These are phyloP conservation scores for Calonectria henricotiae DNA, from an alignment of 2,329 filamentous ascomycete species.

Conservation along the genomic window DNA sequence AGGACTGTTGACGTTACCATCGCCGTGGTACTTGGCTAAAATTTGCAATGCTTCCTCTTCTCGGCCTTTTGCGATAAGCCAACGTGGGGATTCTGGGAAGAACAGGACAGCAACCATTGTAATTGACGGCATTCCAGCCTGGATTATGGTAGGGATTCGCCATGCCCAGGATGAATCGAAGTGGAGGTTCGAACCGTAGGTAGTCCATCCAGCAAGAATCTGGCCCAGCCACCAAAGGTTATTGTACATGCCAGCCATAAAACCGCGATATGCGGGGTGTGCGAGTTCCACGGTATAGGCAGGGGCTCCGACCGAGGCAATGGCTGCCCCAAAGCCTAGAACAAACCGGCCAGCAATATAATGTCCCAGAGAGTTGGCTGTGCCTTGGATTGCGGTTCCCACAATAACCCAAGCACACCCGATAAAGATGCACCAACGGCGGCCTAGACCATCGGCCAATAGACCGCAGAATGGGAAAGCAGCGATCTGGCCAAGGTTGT, in stretches of 20 bases:
- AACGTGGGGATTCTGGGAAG: constrained; percentile 63
- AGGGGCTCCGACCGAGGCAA: constrained; percentile 62
- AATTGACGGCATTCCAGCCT: constrained; percentile 61
- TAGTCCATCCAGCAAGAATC: constrained; percentile 25
- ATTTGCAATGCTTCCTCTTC: constrained; percentile 56
- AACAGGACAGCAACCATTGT: constrained; percentile 56
- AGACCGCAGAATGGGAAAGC: constrained; percentile 65
- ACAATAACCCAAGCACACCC: constrained; percentile 61
- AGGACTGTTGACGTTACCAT: constrained; percentile 61
- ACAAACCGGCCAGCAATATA: constrained; percentile 73
- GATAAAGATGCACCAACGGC: constrained; percentile 57
- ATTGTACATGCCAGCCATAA: constrained; percentile 29
- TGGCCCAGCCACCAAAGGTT: constrained; percentile 27
- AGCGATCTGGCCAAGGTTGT: constrained; percentile 60
- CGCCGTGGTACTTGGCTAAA: constrained; percentile 62
- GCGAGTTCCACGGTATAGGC: constrained; percentile 66
- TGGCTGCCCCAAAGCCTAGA: constrained; percentile 67
- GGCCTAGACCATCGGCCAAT: constrained; percentile 64
- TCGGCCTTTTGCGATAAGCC: constrained; percentile 60
- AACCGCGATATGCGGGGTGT: constrained; percentile 49
- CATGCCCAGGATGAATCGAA: constrained; percentile 58
- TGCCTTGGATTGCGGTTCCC: constrained; percentile 65
- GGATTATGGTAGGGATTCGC: constrained; percentile 62
- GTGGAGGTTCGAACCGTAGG: constrained; percentile 27
- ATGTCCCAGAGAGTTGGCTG: constrained; percentile 57